Evolutionary conservation across 768 basidiomycete species (phyloP).

Genomic region (Macrolepiota albuminosa): DNA sequence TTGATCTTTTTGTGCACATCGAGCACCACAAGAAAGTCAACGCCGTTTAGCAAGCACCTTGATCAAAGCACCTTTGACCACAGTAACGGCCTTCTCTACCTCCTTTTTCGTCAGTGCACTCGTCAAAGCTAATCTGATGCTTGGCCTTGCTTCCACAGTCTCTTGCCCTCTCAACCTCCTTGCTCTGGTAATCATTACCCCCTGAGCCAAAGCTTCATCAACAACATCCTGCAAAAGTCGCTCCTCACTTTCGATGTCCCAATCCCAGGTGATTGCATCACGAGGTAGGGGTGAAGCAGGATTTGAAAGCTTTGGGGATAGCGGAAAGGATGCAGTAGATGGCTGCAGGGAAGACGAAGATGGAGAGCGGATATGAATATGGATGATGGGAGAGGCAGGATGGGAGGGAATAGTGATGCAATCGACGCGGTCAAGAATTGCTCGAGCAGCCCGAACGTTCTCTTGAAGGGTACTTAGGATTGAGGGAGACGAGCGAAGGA

Average conservation of each 20-base stretch:
- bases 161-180: slow-evolving; percentile 84
- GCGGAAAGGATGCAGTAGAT: slow-evolving; percentile 18
- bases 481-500: slow-evolving; percentile 70
- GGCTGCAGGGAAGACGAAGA: slow-evolving; percentile 22
- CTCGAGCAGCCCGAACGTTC: slow-evolving; percentile 74
- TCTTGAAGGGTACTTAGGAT: slow-evolving; percentile 75
- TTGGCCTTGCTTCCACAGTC: slow-evolving; percentile 73
- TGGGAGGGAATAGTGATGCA: slow-evolving; percentile 83
- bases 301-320: slow-evolving; percentile 40
- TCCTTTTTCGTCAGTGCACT: slow-evolving; percentile 85
- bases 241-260: slow-evolving; percentile 70
- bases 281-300: slow-evolving; percentile 41
- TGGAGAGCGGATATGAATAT: slow-evolving; percentile 57
- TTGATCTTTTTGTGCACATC: not conserved
- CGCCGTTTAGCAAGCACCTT: slow-evolving; percentile 68
- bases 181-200: slow-evolving; percentile 82
- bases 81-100: slow-evolving; percentile 77
- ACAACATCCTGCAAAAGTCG: slow-evolving; percentile 85
- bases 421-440: slow-evolving; percentile 76
- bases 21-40: slow-evolving; percentile 17
- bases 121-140: slow-evolving; percentile 78
- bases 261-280: slow-evolving; percentile 44
- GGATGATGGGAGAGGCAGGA: slow-evolving; percentile 82
- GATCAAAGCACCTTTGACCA: slow-evolving; percentile 67
- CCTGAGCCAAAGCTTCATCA: slow-evolving; percentile 76